These are phyloP conservation scores for Glutinoglossum americanum DNA, from an alignment of 495 filamentous ascomycete genomes.

Conservation along the genomic window DNA sequence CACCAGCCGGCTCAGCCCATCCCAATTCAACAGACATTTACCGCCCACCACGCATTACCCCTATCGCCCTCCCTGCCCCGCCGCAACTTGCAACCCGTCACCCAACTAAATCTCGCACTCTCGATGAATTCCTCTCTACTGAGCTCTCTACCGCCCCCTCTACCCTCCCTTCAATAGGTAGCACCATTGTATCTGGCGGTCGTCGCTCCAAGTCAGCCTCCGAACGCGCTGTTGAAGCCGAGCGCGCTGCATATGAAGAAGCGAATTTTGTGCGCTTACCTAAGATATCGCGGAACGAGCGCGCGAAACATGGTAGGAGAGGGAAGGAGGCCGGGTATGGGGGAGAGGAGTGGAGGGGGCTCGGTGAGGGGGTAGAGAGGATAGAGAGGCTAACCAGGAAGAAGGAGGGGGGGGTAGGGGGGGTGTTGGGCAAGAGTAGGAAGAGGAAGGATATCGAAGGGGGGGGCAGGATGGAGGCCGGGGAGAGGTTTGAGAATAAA, in stretches of 20 bases:
- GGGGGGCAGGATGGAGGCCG: conserved; percentile 33
- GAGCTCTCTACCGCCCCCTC: conserved; percentile 61
- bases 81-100: conserved; percentile 7
- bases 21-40: conserved; percentile 41
- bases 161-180: conserved; percentile 65
- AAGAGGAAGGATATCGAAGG: conserved; percentile 49
- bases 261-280: conserved; percentile 68
- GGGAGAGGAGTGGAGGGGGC: conserved; percentile 65
- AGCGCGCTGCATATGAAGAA: conserved; percentile 64
- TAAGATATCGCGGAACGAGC: conserved; percentile 59
- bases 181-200: conserved; percentile 51
- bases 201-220: conserved; percentile 47
- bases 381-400: conserved; percentile 49
- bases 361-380: conserved; percentile 58
- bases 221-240: conserved; percentile 47
- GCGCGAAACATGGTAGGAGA: conserved; percentile 22
- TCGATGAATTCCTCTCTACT: conserved; percentile 68
- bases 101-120: conserved; percentile 43
- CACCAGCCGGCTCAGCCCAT: conserved; percentile 40
- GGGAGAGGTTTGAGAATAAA: conserved; percentile 47
- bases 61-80: conserved; percentile 41
- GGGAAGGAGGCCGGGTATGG: conserved; percentile 40
- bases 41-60: conserved; percentile 63
- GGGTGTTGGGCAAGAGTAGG: conserved; percentile 54
- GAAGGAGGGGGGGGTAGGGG: conserved; percentile 24